A percentile compares a stretch with the other conserved stretches of the same genome.
Evolutionary conservation across 2,329 filamentous ascomycete species (phyloP).

Genomic region (Apiospora rasikravindrae): DNA sequence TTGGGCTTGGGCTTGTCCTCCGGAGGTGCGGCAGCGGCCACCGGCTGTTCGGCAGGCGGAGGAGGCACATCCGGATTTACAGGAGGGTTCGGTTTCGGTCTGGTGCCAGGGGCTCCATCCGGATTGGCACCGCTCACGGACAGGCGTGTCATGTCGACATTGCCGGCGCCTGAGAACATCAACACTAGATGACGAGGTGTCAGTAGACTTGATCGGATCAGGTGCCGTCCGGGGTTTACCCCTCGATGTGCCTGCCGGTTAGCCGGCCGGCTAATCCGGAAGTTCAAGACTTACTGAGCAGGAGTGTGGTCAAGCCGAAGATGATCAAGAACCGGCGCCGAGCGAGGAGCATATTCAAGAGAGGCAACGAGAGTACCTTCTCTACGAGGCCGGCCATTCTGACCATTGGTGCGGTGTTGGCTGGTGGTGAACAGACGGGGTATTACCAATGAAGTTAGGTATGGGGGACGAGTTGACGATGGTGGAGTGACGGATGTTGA

Average conservation of each 20-base stretch:
- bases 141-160: conserved; percentile 17
- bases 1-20: neutral
- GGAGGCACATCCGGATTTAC: neutral
- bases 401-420: neutral
- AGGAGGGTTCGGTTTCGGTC: neutral
- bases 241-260: neutral
- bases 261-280: neutral
- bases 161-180: conserved; percentile 17
- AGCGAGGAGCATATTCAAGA: neutral
- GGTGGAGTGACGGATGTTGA: neutral
- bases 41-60: neutral
- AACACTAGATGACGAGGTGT: neutral
- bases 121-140: conserved; percentile 16
- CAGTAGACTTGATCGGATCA: neutral
- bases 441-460: neutral
- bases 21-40: neutral
- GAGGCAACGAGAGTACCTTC: conserved; percentile 7
- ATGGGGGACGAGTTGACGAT: neutral
- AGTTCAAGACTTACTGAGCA: neutral
- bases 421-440: neutral
- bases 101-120: conserved; percentile 12
- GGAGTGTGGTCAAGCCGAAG: neutral
- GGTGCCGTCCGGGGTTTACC: neutral
- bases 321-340: neutral
- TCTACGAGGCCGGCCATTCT: neutral